A percentile compares a stretch with the other conserved stretches of the same genome.
Evolutionary conservation across 257 asterid species (phyloP).

Genomic region (Rehmannia glutinosa): DNA sequence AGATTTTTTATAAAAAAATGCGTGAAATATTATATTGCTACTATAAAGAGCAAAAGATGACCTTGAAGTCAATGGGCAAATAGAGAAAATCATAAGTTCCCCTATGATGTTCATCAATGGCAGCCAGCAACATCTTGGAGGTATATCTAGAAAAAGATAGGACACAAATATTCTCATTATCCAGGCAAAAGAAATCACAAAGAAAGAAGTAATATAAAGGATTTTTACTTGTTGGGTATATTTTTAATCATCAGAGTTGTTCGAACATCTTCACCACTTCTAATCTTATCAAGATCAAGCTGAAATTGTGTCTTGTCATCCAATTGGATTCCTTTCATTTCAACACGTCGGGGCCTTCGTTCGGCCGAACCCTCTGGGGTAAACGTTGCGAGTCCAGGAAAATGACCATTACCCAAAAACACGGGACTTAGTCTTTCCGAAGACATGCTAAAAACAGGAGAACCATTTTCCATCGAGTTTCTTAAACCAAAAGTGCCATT

Average conservation of each 20-base stretch:
- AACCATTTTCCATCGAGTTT: conserved; percentile 32
- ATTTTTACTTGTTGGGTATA: conserved; percentile 76
- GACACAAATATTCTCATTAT: not conserved
- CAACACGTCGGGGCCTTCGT: conserved; percentile 30
- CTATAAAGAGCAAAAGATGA: conserved; percentile 1
- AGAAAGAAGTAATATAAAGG: not conserved
- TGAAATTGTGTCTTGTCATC: conserved; percentile 51
- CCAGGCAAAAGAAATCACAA: not conserved
- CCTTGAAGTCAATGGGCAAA: conserved; percentile 89
- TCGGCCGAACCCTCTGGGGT: conserved; percentile 40
- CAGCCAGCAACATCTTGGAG: conserved; percentile 69
- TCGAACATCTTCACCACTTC: conserved; percentile 56
- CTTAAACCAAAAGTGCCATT: conserved; percentile 24
- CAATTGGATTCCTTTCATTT: conserved; percentile 35
- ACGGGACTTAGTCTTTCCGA: conserved; percentile 35
- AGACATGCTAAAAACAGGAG: conserved; percentile 44
- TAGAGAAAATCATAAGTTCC: conserved; percentile 82
- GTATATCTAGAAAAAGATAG: conserved; percentile 50
- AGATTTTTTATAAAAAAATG: not conserved
- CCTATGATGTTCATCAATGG: conserved; percentile 59
- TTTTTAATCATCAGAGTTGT: conserved; percentile 81
- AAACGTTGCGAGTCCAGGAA: conserved; percentile 27
- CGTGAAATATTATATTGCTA: too few relatives aligned
- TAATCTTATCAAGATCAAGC: conserved; percentile 65
- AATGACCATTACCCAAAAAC: conserved; percentile 29